A percentile compares a stretch with the other conserved stretches of the same genome.
Evolutionary conservation across 2,329 filamentous ascomycete species (phyloP).

Genomic region (Diplocarpon rosae): DNA sequence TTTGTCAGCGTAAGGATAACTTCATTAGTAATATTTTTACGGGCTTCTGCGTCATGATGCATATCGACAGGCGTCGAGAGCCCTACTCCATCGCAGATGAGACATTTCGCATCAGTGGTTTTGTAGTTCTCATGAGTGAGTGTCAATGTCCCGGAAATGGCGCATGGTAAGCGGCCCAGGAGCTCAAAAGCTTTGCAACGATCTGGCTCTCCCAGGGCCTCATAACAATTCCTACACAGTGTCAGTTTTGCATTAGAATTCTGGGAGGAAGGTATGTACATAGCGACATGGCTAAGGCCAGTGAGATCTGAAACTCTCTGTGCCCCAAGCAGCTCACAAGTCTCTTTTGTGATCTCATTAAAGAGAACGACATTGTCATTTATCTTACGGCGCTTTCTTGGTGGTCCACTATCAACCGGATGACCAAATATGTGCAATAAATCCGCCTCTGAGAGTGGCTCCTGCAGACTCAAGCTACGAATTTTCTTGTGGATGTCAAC

Average conservation of each 20-base stretch:
- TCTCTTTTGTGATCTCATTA: conserved; percentile 26
- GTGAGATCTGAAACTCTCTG: conserved; percentile 28
- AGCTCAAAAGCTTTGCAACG: conserved; percentile 43
- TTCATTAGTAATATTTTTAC: conserved; percentile 25
- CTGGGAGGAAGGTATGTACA: conserved; percentile 33
- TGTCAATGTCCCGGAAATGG: conserved; percentile 36
- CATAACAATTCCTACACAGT: conserved; percentile 32
- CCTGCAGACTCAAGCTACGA: conserved; percentile 11
- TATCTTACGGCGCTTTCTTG: conserved; percentile 25
- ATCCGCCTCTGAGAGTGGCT: background rate
- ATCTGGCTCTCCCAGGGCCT: conserved; percentile 35
- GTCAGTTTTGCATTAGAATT: background rate
- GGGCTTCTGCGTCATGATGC: conserved; percentile 8
- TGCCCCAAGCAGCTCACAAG: conserved; percentile 28
- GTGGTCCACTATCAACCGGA: conserved; percentile 7
- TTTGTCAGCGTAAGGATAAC: conserved; percentile 36
- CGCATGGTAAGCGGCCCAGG: conserved; percentile 48
- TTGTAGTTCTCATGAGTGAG: conserved; percentile 21
- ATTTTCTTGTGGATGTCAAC: conserved; percentile 19
- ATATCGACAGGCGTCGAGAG: conserved; percentile 9
- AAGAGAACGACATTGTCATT: conserved; percentile 24
- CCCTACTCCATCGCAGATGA: conserved; percentile 21
- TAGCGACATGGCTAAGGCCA: conserved; percentile 32
- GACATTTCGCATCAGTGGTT: conserved; percentile 21
- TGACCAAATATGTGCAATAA: background rate